phyloP scores from a whole-genome alignment of 805 yeast species.

The Cyberlindnera mississippiensis region DNA sequence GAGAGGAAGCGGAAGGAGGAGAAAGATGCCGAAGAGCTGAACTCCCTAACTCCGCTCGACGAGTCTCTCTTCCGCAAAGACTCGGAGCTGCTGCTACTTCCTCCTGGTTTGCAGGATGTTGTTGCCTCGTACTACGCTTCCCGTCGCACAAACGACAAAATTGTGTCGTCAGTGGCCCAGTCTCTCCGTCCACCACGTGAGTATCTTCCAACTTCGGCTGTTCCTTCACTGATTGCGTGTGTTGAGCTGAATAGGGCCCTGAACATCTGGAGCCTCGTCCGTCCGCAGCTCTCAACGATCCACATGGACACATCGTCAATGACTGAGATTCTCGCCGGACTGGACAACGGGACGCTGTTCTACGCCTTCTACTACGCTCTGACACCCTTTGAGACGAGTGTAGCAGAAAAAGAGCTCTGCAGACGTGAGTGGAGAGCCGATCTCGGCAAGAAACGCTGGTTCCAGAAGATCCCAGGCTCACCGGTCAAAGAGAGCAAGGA shows the following conservation, averaged over 20 bases:
- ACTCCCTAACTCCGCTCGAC: conserved; percentile 12
- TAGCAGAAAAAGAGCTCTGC: conserved; percentile 74
- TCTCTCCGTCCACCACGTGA: conserved; percentile 12
- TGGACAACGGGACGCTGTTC: conserved; percentile 43
- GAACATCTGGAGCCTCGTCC: conserved; percentile 80
- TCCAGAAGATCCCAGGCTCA: conserved; percentile 50
- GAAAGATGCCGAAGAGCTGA: neutral
- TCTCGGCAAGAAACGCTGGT: conserved; percentile 71
- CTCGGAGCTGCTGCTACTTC: conserved; percentile 17
- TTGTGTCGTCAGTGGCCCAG: conserved; percentile 8
- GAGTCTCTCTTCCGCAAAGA: conserved; percentile 21
- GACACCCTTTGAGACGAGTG: conserved; percentile 63
- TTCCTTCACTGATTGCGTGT: conserved; percentile 47
- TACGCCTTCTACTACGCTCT: conserved; percentile 83
- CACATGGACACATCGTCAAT: no score
- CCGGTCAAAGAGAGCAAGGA: conserved; percentile 8
- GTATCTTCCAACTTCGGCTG: conserved; percentile 7
- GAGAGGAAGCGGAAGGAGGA: conserved; percentile 2
- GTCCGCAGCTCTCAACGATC: conserved; percentile 49
- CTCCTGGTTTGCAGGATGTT: conserved; percentile 32
- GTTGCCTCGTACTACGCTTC: conserved; percentile 26
- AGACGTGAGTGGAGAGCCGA: conserved; percentile 75
- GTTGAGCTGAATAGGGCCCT: conserved; percentile 82
- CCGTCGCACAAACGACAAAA: conserved; percentile 8
- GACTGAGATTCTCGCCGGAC: conserved; percentile 3